phyloP scores from a whole-genome alignment of 805 yeast species.

The Yamadazyma scolyti region DNA sequence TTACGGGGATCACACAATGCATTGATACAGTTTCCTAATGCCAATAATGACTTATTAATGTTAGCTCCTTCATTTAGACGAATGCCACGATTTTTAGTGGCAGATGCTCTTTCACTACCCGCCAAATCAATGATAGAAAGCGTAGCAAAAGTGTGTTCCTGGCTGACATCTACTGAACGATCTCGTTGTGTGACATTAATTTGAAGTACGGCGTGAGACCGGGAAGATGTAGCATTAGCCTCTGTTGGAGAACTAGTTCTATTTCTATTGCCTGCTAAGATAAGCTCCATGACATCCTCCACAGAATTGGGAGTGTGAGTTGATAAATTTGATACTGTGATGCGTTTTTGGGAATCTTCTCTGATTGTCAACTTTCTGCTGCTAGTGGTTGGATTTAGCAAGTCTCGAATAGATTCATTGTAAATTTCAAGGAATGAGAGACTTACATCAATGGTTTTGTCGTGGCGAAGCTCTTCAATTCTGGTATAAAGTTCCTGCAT shows the following conservation, averaged over 20 bases:
- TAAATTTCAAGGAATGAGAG: conserved; percentile 83
- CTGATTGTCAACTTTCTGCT: conserved; percentile 53
- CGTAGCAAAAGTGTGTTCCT: conserved; percentile 73
- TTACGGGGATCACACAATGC: conserved; percentile 76
- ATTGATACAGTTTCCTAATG: conserved; percentile 91
- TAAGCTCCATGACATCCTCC: conserved; percentile 75
- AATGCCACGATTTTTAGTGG: conserved; percentile 80
- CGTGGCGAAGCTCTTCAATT: conserved; percentile 55
- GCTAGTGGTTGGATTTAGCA: conserved; percentile 55
- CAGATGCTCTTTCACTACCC: conserved; percentile 92
- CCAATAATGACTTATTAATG: conserved; percentile 82
- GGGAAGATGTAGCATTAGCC: conserved; percentile 85
- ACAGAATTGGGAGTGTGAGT: conserved; percentile 58
- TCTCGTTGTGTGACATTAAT: conserved; percentile 62
- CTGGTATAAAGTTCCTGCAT: conserved; percentile 68
- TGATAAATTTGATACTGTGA: conserved; percentile 69
- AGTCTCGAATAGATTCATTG: conserved; percentile 83
- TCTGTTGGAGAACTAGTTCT: conserved; percentile 85
- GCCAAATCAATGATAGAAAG: conserved; percentile 88
- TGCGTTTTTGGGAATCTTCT: conserved; percentile 65
- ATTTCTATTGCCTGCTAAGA: conserved; percentile 65
- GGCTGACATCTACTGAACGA: conserved; percentile 58
- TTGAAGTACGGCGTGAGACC: conserved; percentile 93
- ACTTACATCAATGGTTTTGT: conserved; percentile 55
- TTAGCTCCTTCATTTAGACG: conserved; percentile 89